Conservation (phyloP, 2,329 filamentous ascomycete genomes). For the Shiraia sp. region DNA sequence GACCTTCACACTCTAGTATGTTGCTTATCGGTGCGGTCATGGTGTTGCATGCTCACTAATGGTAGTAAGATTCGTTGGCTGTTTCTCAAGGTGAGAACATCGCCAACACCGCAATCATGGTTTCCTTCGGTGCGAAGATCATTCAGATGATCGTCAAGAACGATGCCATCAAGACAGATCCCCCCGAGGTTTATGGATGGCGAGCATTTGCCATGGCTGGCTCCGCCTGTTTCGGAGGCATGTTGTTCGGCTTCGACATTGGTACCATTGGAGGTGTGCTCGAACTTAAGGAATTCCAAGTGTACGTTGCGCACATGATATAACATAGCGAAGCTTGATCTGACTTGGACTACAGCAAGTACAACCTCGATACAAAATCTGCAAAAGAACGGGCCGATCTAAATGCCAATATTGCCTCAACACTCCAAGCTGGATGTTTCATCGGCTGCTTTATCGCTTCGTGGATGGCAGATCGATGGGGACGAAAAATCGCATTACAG, state of each 20-base stretch:
- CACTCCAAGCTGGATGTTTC: constrained; percentile 70
- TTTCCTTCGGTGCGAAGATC: constrained; percentile 42
- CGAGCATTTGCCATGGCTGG: constrained; percentile 66
- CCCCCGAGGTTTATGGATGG: constrained; percentile 71
- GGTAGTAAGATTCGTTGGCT: not conserved
- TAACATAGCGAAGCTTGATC: constrained; percentile 8
- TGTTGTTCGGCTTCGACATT: constrained; percentile 68
- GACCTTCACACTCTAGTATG: constrained; percentile 12
- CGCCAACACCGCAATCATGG: constrained; percentile 6
- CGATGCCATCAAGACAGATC: constrained; percentile 71
- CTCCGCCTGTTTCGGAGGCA: constrained; percentile 70
- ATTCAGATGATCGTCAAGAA: constrained; percentile 66
- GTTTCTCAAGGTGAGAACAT: too few relatives aligned
- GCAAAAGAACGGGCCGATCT: constrained; percentile 56
- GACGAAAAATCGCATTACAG: constrained; percentile 61
- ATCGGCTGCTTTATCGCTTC: constrained; percentile 63
- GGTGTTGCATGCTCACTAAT: not conserved
- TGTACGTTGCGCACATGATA: constrained; percentile 44
- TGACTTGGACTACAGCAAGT: constrained; percentile 50
- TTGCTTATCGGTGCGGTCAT: constrained; percentile 1
- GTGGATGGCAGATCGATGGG: constrained; percentile 59
- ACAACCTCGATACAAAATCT: constrained; percentile 51
- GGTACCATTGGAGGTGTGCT: constrained; percentile 71
- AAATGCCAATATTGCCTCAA: constrained; percentile 71
- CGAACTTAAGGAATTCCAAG: constrained; percentile 61